Evolutionary conservation across 805 yeast species (phyloP), one percentile per base, ranked within the genome.

Genomic region (Spathaspora boniae): DNA sequence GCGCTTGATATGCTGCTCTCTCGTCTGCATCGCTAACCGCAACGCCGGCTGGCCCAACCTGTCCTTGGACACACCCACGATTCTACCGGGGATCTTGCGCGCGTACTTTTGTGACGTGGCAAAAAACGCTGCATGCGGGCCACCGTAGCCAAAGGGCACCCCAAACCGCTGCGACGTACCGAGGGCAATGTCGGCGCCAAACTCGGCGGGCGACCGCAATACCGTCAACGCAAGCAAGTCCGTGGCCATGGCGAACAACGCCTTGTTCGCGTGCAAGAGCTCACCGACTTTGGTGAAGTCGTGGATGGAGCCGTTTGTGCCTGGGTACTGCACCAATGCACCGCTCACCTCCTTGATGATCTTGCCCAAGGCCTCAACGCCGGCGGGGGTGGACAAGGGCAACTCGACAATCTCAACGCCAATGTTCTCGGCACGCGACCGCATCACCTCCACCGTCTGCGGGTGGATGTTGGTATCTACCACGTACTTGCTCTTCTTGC

Each of bases 81-180:
- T 76, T 66, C 98, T 77, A 29, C 98, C 98, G 2, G 98, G 98
- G 59, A 93, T 87, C 62, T 89, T 93, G 56, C 98, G 78, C 55
- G 86, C 86, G 48, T 83, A 72, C 37, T 78, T 73, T 41, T 80
- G 77, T n/a, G 78, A 72, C 26, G 91, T 95, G 6, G 98, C 86
- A 50, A 93, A 89, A 65, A 86, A 93, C 0, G 96, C 98, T 31
- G 98, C 98, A 60, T 93, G 98, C 3, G 98, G 98, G 15, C 98
- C 98, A 53, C 98, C 98, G 56, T 80, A 93, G 5, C 98, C 98
- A 68, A 91, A 76, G 37, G 98, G 98, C 26, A 91, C 97, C 53
- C 98, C 98, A 50, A 93, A 87, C 60, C 98, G 74, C 70, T 93
- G 98, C 4, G 97, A 75, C 6, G 88, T 78, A 31, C 98, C 98